Evolutionary conservation across 1,284 basidiomycete species (phyloP), one percentile per base, ranked within the genome.

Genomic region (Naganishia cerealis): DNA sequence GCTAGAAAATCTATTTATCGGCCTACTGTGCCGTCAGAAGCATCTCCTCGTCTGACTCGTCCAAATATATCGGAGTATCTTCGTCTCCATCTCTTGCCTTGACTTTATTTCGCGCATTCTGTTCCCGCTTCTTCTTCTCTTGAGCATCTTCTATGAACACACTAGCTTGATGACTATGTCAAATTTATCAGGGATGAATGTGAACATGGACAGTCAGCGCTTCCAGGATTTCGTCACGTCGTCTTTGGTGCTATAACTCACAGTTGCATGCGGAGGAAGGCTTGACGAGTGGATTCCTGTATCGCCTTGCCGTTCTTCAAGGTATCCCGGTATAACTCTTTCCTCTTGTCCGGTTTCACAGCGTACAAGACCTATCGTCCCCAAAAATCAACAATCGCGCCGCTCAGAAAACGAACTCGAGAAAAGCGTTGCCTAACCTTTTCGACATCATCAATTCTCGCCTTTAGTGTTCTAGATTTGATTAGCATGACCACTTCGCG

Each of bases 221-320:
- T n/a, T 13, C 21, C 12, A 57, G 3, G 24, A 13, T n/a, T 59
- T 2, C 8, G 59, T 15, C 10, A 16, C 59, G 2, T 33, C 10
- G 7, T 26, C 3, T 16, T 26, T n/a, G 26, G 29, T 33, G 29
- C 29, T 33, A 33, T 33, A 33, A 63, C 68, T 57, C 58, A 70
- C 69, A 70, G 43, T 39, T 67, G 57, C 69, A 70, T 70, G 13
- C 63, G 65, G 10, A 70, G 61, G 42, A 63, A 55, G 4, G 69
- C 54, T 46, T 59, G 66, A 16, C 61, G 53, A 29, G 54, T 65
- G 4, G 66, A 61, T 48, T 46, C 55, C 16, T 63, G 57, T 24
- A 70, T 42, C 18, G 52, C 40, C 24, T 62, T 1, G 16, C 69
- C 69, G 36, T 39, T 58, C n/a, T 43, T 12, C 13, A 70, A 18